These are phyloP conservation scores for Ceratocystis diversiconidia DNA, from an alignment of 2,329 filamentous ascomycete genomes.

Conservation along the genomic window DNA sequence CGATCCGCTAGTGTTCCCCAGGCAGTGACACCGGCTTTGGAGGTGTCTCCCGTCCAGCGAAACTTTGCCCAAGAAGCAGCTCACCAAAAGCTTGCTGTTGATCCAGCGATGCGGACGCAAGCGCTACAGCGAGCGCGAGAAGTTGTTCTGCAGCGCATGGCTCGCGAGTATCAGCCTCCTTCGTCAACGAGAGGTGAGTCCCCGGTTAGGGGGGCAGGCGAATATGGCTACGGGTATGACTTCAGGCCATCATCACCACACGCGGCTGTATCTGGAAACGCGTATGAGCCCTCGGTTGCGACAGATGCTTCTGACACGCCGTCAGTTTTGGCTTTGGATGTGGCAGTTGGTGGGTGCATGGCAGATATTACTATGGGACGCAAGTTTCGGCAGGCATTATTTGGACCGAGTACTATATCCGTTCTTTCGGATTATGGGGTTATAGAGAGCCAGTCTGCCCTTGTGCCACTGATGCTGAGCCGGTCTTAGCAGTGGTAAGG, in stretches of 20 bases:
- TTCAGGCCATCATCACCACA: not conserved
- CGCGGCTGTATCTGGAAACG: not conserved
- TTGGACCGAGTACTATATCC: conserved; percentile 27
- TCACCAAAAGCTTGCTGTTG: conserved; percentile 42
- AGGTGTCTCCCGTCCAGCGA: conserved; percentile 44
- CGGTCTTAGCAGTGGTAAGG: conserved; percentile 24
- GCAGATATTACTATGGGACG: conserved; percentile 25
- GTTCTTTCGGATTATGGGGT: conserved; percentile 32
- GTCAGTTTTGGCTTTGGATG: not conserved
- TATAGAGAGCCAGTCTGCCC: conserved; percentile 37
- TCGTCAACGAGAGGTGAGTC: not conserved
- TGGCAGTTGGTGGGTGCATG: conserved; percentile 5
- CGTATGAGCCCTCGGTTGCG: not conserved
- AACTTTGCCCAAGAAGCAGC: conserved; percentile 42
- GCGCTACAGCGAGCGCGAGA: conserved; percentile 46
- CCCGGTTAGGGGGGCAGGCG: not conserved
- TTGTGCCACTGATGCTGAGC: conserved; percentile 49
- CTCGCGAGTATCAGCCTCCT: conserved; percentile 30
- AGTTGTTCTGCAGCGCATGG: conserved; percentile 45
- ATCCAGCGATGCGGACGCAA: conserved; percentile 38
- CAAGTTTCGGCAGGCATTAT: conserved; percentile 31
- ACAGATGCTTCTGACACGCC: not conserved
- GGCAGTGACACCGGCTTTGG: conserved; percentile 25
- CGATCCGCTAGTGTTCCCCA: not conserved
- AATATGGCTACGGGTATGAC: not conserved